phyloP scores from a whole-genome alignment of 441 rosid genomes.

The Pelargonium fulgidum region DNA sequence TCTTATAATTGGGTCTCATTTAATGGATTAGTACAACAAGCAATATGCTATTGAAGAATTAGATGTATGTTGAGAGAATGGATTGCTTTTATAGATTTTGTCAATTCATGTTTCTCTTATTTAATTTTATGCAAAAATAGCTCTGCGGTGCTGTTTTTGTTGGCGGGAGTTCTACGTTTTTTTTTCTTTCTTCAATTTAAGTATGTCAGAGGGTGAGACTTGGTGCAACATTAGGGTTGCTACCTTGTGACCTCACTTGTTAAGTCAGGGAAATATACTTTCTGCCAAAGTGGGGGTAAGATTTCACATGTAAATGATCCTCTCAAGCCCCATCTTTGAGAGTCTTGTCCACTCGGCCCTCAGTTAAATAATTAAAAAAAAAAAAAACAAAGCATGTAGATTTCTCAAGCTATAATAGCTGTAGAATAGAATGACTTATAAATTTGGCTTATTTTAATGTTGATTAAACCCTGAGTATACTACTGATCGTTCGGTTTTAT shows the following conservation, averaged over 20 bases:
- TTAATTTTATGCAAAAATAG: neutral
- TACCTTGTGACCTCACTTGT: no score
- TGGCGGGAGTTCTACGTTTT: neutral
- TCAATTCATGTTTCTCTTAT: neutral
- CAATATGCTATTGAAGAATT: no score
- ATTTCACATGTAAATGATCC: no score
- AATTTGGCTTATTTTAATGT: neutral
- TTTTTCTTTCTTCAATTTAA: no score
- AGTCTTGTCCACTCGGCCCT: no score
- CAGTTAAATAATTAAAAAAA: no score
- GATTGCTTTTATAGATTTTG: neutral
- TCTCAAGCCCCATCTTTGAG: no score
- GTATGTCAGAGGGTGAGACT: no score
- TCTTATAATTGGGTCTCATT: neutral
- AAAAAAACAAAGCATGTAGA: neutral
- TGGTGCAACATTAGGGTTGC: no score
- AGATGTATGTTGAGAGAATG: no score
- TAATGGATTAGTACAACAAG: neutral
- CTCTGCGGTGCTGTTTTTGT: neutral
- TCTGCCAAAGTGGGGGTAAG: no score
- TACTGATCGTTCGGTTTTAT: neutral
- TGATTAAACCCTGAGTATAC: neutral
- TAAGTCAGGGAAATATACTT: no score
- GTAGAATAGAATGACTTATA: neutral
- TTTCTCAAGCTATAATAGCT: neutral